phyloP scores from a whole-genome alignment of 495 filamentous ascomycete genomes.

The Tricharina praecox region DNA sequence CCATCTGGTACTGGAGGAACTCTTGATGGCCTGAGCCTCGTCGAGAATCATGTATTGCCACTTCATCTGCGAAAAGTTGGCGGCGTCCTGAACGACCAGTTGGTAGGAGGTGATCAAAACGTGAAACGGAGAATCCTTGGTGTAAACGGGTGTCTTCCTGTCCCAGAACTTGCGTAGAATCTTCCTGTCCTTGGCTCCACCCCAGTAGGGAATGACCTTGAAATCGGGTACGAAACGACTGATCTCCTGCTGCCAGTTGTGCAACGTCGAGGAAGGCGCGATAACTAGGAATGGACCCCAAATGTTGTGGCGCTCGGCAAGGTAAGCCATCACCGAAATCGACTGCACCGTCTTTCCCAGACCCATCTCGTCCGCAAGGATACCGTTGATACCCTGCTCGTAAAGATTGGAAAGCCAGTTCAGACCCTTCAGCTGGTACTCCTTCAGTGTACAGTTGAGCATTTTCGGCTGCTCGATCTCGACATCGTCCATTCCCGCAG shows the following conservation, averaged over 20 bases:
- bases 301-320: constrained; percentile 90
- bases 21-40: constrained; percentile 98
- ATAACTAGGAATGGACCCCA: constrained; percentile 98
- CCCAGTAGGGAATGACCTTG: constrained; percentile 95
- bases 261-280: constrained; percentile 84
- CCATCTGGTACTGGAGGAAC: constrained; percentile 88
- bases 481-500: constrained; percentile 79
- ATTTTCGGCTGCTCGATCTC: constrained; percentile 90
- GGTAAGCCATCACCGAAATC: constrained; percentile 97
- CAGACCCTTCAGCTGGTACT: constrained; percentile 95
- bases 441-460: constrained; percentile 83
- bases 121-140: constrained; percentile 80
- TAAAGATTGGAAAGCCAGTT: constrained; percentile 99
- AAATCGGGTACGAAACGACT: constrained; percentile 79
- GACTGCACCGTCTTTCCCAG: constrained; percentile 97
- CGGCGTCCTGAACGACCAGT: constrained; percentile 82
- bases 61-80: constrained; percentile 94
- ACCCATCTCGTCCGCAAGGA: constrained; percentile 98
- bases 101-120: constrained; percentile 95
- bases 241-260: constrained; percentile 99
- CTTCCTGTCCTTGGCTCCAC: constrained; percentile 83
- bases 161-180: constrained; percentile 98
- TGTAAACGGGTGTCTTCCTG: constrained; percentile 89
- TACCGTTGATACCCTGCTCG: constrained; percentile 99
- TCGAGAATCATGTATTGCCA: constrained; percentile 99